phyloP scores from a whole-genome alignment of 768 basidiomycete genomes.

The Lactarius indigo region DNA sequence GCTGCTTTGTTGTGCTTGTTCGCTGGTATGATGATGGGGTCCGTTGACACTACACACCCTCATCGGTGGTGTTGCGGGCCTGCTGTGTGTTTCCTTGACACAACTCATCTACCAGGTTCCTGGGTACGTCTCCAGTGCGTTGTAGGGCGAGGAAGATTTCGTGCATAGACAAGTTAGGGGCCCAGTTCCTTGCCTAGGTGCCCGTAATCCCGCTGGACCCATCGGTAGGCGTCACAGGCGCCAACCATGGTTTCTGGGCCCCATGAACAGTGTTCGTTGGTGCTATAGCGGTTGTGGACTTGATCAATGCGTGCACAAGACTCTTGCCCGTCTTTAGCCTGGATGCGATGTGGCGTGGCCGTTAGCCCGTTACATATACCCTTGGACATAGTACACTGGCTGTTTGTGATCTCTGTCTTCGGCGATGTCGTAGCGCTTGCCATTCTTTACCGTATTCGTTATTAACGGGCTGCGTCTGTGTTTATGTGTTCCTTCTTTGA shows the following conservation, averaged over 20 bases:
- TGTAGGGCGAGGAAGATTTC: slow-evolving; percentile 35
- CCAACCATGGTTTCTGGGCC: slow-evolving; percentile 37
- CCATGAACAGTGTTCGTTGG: slow-evolving; percentile 49
- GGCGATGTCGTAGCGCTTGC: slow-evolving; percentile 50
- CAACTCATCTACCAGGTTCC: slow-evolving; percentile 35
- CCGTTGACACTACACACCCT: slow-evolving; percentile 17
- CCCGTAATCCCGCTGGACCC: slow-evolving; percentile 26
- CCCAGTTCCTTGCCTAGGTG: slow-evolving; percentile 26
- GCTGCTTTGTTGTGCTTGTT: slow-evolving; percentile 23
- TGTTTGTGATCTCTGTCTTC: slow-evolving; percentile 35
- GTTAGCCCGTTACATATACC: slow-evolving; percentile 37
- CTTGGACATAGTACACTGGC: slow-evolving; percentile 37
- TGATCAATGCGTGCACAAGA: slow-evolving; percentile 43
- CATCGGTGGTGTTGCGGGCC: slow-evolving; percentile 23
- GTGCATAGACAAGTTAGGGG: slow-evolving; percentile 33
- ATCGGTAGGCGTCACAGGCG: slow-evolving; percentile 25
- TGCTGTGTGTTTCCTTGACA: slow-evolving; percentile 25
- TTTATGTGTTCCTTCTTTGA: slow-evolving; percentile 33
- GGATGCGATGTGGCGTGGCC: slow-evolving; percentile 43
- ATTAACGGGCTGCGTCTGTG: slow-evolving; percentile 46
- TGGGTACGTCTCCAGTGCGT: slow-evolving; percentile 36
- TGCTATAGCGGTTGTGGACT: slow-evolving; percentile 52
- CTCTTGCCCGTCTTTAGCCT: slow-evolving; percentile 51
- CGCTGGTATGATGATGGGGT: slow-evolving; percentile 26
- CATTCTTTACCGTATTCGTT: slow-evolving; percentile 36